Conservation (phyloP, 495 filamentous ascomycete species). For the Cairneyella variabilis region DNA sequence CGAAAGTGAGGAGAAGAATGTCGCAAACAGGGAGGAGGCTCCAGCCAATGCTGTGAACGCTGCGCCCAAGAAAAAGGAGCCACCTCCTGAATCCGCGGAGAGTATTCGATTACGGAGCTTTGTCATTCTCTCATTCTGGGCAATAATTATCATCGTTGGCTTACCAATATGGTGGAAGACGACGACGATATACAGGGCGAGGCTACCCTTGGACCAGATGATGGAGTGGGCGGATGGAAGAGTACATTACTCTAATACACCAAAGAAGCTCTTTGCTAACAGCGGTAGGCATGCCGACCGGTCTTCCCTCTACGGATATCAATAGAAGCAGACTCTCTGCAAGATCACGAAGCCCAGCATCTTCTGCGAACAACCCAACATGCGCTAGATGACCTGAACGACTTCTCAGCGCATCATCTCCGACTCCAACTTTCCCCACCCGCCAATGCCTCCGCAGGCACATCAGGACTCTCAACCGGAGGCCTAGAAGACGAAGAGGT, state of each 20-base stretch:
- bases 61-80: conserved; percentile 37
- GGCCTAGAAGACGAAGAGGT: conserved; percentile 30
- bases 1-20: neutral
- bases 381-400: conserved; percentile 83
- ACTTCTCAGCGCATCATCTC: conserved; percentile 87
- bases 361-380: conserved; percentile 83
- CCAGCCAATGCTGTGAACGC: conserved; percentile 22
- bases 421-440: conserved; percentile 63
- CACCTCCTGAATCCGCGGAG: conserved; percentile 72
- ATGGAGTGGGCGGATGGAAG: conserved; percentile 89
- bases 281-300: conserved; percentile 70
- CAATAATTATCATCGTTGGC: conserved; percentile 76
- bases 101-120: conserved; percentile 61
- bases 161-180: conserved; percentile 96
- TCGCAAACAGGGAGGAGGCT: neutral
- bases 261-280: conserved; percentile 14
- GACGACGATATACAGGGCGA: conserved; percentile 89
- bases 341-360: conserved; percentile 65
- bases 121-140: conserved; percentile 90
- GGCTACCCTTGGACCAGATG: conserved; percentile 82
- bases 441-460: conserved; percentile 14
- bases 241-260: conserved; percentile 44
- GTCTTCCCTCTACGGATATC: conserved; percentile 83
- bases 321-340: conserved; percentile 62
- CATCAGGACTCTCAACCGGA: conserved; percentile 8